phyloP scores from a whole-genome alignment of 306 rosid species.

The Prunus mira region DNA sequence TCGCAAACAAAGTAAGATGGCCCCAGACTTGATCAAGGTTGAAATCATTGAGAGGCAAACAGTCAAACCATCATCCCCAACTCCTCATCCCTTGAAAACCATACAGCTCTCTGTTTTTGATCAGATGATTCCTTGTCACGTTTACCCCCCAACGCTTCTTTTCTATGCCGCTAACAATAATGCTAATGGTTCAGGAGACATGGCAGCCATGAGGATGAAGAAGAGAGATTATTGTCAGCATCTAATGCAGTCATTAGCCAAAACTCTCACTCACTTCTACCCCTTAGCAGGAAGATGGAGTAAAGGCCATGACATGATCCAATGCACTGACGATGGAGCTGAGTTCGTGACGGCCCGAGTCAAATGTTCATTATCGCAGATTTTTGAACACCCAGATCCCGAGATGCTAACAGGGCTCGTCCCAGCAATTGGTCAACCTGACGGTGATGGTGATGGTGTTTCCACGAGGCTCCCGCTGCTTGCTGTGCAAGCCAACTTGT shows the following conservation, averaged over 20 bases:
- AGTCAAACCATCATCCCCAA: slow-evolving; percentile 28
- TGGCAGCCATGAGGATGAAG: too few species aligned
- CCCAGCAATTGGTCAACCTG: too few species aligned
- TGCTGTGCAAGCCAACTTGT: not conserved
- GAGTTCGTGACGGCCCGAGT: slow-evolving; percentile 5
- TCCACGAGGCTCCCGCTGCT: not conserved
- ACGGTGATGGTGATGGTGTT: not conserved
- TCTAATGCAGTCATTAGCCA: not conserved
- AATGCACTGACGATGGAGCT: slow-evolving; percentile 18
- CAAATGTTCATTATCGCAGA: not conserved
- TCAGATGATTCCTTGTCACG: not conserved
- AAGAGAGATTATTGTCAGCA: not conserved
- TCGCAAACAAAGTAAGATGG: too few species aligned
- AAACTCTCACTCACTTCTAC: not conserved
- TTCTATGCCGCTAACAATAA: not conserved
- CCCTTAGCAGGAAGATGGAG: not conserved
- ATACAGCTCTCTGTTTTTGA: slow-evolving; percentile 17
- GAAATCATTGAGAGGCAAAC: not conserved
- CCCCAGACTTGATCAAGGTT: not conserved
- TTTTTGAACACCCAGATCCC: not conserved
- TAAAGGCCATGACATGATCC: not conserved
- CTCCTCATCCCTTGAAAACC: slow-evolving; percentile 4
- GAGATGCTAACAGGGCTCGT: slow-evolving; percentile 13
- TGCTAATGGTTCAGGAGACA: not conserved
- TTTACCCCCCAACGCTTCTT: not conserved